These are phyloP conservation scores for Lunasporangiospora selenospora DNA, from an alignment of 192 early-diverging fungal species.

Conservation along the genomic window DNA sequence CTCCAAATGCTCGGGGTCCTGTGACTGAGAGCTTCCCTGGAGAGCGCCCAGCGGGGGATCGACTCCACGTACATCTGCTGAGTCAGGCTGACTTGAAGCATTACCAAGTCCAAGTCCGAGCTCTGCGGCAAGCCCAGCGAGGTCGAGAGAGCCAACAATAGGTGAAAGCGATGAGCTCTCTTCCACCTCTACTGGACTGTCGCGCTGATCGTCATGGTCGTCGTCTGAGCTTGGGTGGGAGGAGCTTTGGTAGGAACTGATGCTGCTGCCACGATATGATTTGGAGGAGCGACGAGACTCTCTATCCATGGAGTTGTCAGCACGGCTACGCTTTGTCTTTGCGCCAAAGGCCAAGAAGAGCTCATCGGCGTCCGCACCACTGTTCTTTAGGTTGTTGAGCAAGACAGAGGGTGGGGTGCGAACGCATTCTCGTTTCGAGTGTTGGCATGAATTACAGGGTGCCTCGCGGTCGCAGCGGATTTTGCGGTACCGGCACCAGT, in stretches of 20 bases:
- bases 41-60: no score
- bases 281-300: slow-evolving; percentile 16
- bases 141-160: slow-evolving; percentile 13
- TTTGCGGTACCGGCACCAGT: slow-evolving; percentile 46
- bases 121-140: no score
- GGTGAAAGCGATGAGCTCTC: slow-evolving; percentile 11
- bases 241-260: slow-evolving; percentile 24
- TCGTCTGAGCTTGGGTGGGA: slow-evolving; percentile 19
- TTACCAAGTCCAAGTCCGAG: no score
- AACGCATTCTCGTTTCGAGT: slow-evolving; percentile 48
- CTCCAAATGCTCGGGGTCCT: slow-evolving; percentile 37
- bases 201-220: slow-evolving; percentile 12
- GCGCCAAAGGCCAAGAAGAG: background rate
- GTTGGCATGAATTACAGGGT: slow-evolving; percentile 41
- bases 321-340: slow-evolving; percentile 21
- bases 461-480: slow-evolving; percentile 45
- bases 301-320: slow-evolving; percentile 12
- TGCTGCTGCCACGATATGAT: slow-evolving; percentile 33
- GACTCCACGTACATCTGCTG: no score
- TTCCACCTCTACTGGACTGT: background rate
- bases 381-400: slow-evolving; percentile 12
- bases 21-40: no score
- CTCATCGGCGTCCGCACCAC: background rate
- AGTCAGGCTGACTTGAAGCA: no score
- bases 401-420: slow-evolving; percentile 34